Percentiles rank a stretch among this genome's conserved stretches.
Conservation (phyloP, 2,329 filamentous ascomycete genomes). For the Penicillium sp. region DNA sequence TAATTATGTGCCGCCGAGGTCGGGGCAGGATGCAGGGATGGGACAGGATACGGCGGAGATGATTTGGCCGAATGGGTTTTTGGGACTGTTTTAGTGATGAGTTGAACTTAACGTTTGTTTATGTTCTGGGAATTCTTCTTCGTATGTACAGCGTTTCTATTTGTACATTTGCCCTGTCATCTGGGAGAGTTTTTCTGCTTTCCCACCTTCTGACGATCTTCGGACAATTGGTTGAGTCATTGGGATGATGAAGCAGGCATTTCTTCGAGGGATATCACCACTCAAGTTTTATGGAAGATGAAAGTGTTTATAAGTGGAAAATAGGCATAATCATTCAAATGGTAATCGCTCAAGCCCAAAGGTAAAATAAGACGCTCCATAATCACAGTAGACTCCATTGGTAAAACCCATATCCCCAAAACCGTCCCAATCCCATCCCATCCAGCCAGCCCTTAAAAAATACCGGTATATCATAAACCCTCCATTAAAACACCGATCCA, state of each 20-base stretch:
- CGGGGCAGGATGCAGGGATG: constrained; percentile 10
- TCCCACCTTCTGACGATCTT: background rate
- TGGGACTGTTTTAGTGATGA: constrained; percentile 26
- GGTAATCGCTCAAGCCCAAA: constrained; percentile 15
- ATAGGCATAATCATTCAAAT: constrained; percentile 16
- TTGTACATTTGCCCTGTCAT: background rate
- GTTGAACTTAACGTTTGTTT: background rate
- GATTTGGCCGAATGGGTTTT: constrained; percentile 28
- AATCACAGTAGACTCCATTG: constrained; percentile 5
- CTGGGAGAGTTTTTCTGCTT: background rate
- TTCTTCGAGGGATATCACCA: background rate
- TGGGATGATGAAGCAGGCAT: background rate
- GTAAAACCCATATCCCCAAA: constrained; percentile 10
- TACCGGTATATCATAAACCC: constrained; percentile 12
- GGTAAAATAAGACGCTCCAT: background rate
- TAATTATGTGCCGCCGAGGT: constrained; percentile 10
- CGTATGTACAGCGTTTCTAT: background rate
- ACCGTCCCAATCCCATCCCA: background rate
- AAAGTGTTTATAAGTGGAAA: background rate
- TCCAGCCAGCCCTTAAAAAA: constrained; percentile 9
- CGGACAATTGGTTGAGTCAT: background rate
- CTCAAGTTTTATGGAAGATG: background rate
- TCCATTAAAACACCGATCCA: constrained; percentile 41
- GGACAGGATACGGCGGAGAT: constrained; percentile 10
- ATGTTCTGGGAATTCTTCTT: background rate